Base-by-base conservation (phyloP, 1,139 yeast species). In the Spathaspora sp. region DNA sequence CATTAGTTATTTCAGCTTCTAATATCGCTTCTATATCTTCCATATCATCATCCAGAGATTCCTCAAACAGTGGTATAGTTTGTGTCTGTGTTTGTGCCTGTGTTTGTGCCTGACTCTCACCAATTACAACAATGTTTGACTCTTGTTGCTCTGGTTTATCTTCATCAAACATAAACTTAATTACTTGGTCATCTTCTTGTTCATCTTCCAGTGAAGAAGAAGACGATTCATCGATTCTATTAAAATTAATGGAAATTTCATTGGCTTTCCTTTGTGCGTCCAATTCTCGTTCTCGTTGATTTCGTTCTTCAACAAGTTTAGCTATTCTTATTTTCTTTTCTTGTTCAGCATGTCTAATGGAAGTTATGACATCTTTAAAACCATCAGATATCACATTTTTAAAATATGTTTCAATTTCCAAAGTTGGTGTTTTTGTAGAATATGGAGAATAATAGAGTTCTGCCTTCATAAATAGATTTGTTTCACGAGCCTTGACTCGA, bases 401-500 rank as follows among this genome's bases (percentile, higher is more conserved):
- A 43, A 73, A 67, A 31, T 56, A 55, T 4, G 56, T 47, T 23
- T 57, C 54, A 4, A 65, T 56, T 18, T 67, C 70, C 1, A 54
- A 48, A 0, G 72, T 65, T 23, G 60, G 59, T 38, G 55, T 47
- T 7, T 52, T 43, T 1, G 54, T 48, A 6, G 76, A 71, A 50
- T 69, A 73, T 0, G 78, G 76, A 1, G 77, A 66, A 43, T 61
- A 70, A 13, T 70, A 63, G 33, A 57, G 56, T 51, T 79, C 83
- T 4, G 81, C 80, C 31, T 77, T 69, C 57, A 80, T 63, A 50
- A 62, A 69, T 3, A 72, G 59, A 45, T 80, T 78, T 7, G 64
- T 51, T 7, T 59, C 57, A 24, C 69, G 60, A 43, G 50, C 56
- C 25, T 53, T 61, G 2, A 29, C 17, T 26, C 37, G 60, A 18